These are phyloP conservation scores for Pleurotus cornucopiae DNA, from an alignment of 768 basidiomycete genomes.

Conservation along the genomic window DNA sequence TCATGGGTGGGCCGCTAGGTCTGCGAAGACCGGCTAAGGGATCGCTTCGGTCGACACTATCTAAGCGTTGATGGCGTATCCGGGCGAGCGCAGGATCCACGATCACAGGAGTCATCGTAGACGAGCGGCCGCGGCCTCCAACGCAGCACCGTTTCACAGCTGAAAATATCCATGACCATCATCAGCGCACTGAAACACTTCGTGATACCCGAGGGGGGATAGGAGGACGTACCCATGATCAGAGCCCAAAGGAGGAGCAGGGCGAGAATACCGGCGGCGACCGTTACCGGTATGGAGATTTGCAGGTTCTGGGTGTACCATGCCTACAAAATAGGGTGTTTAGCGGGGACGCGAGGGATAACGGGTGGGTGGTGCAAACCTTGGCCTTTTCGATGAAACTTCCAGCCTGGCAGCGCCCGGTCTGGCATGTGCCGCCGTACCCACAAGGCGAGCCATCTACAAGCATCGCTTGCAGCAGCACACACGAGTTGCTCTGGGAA, in stretches of 20 bases:
- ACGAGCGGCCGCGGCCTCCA: conserved; percentile 12
- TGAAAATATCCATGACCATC: conserved; percentile 14
- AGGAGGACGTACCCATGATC: conserved; percentile 32
- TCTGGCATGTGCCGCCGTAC: conserved; percentile 65
- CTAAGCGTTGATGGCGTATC: conserved; percentile 15
- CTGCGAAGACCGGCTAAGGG: conserved; percentile 15
- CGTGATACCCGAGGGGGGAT: no score
- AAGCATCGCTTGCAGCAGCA: conserved; percentile 65
- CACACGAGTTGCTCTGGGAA: conserved; percentile 50
- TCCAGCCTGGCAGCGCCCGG: conserved; percentile 59
- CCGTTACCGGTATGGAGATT: conserved; percentile 75
- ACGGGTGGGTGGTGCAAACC: conserved; percentile 27
- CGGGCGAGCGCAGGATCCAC: conserved; percentile 11
- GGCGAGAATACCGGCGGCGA: conserved; percentile 62
- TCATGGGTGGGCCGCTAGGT: conserved; percentile 10
- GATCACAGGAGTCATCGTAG: conserved; percentile 1
- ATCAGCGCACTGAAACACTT: no score
- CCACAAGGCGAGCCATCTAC: conserved; percentile 85
- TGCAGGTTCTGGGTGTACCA: conserved; percentile 77
- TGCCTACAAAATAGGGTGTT: conserved; percentile 35
- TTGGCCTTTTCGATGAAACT: conserved; percentile 57
- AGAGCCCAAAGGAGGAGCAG: conserved; percentile 54
- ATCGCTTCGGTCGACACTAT: conserved; percentile 18
- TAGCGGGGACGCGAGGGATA: conserved; percentile 7
- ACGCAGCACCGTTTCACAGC: conserved; percentile 29